Percentiles rank a stretch among this genome's conserved stretches.
These are phyloP conservation scores for Prunus yedoensis DNA, from an alignment of 331 rosid species.

Conservation along the genomic window DNA sequence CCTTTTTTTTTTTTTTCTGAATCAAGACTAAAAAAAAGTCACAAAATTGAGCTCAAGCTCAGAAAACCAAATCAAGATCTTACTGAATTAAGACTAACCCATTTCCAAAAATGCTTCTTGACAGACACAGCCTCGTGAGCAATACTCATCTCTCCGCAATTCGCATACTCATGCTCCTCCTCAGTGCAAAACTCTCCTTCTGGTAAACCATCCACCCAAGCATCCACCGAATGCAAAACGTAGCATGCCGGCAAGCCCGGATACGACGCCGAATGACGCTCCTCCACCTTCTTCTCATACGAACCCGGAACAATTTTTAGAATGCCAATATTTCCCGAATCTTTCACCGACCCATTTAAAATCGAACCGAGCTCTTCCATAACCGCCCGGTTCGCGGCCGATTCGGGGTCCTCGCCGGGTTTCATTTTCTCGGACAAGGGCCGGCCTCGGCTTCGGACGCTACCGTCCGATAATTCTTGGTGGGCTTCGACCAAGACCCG, in stretches of 20 bases:
- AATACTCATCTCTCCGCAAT: conserved; percentile 30
- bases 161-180: conserved; percentile 64
- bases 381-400: conserved; percentile 73
- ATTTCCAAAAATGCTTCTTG: conserved; percentile 90
- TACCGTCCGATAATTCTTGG: conserved; percentile 79
- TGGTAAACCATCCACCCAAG: conserved; percentile 71
- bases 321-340: conserved; percentile 17
- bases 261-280: conserved; percentile 70
- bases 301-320: conserved; percentile 74
- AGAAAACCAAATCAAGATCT: conserved; percentile 30
- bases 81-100: conserved; percentile 73
- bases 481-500: conserved; percentile 57
- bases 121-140: conserved; percentile 69
- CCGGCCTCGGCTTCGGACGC: conserved; percentile 54
- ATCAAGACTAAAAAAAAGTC: neutral
- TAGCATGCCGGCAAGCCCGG: conserved; percentile 95
- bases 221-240: conserved; percentile 69
- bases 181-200: conserved; percentile 76
- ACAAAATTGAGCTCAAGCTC: conserved; percentile 16
- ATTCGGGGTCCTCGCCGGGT: conserved; percentile 69
- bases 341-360: conserved; percentile 6
- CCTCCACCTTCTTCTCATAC: conserved; percentile 71
- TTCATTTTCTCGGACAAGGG: conserved; percentile 97
- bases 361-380: conserved; percentile 85
- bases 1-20: neutral